phyloP scores from a whole-genome alignment of 345 rosid species.

The Capsella bursapastoris region DNA sequence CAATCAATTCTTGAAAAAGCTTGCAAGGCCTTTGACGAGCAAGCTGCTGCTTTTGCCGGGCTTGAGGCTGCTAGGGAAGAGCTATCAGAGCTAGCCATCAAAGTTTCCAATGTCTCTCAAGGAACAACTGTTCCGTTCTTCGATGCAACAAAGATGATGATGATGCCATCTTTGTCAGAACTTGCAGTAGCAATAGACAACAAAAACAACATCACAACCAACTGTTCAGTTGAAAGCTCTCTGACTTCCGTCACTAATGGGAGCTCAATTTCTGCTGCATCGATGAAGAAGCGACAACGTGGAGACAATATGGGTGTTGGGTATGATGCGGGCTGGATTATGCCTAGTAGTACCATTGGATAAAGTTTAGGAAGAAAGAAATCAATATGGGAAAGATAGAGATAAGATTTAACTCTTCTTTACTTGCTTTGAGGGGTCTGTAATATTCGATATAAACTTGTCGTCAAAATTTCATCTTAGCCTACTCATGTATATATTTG shows the following conservation, averaged over 20 bases:
- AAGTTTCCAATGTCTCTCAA: conserved; percentile 67
- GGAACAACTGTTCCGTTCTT: conserved; percentile 48
- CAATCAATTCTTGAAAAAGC: conserved; percentile 96
- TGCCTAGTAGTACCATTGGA: conserved; percentile 54
- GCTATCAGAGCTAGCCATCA: conserved; percentile 86
- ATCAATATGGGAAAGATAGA: conserved; percentile 33
- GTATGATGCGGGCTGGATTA: conserved; percentile 71
- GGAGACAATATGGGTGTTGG: conserved; percentile 59
- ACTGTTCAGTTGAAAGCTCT: conserved; percentile 81
- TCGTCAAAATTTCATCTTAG: conserved; percentile 33
- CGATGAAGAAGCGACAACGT: conserved; percentile 68
- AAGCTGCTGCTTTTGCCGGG: conserved; percentile 67
- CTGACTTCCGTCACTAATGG: conserved; percentile 67
- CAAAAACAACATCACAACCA: conserved; percentile 53
- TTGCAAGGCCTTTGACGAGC: conserved; percentile 82
- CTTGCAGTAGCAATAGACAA: conserved; percentile 69
- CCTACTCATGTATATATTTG: conserved; percentile 39
- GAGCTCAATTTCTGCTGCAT: conserved; percentile 57
- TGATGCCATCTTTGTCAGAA: conserved; percentile 69
- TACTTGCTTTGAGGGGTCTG: conserved; percentile 36
- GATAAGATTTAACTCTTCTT: conserved; percentile 29
- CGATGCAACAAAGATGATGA: conserved; percentile 56
- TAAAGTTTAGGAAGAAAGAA: conserved; percentile 27
- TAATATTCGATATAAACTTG: conserved; percentile 39
- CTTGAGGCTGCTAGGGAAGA: conserved; percentile 92